Base-by-base conservation (phyloP, 2,329 filamentous ascomycete species). In the Chrysoporthe austroafricana region DNA sequence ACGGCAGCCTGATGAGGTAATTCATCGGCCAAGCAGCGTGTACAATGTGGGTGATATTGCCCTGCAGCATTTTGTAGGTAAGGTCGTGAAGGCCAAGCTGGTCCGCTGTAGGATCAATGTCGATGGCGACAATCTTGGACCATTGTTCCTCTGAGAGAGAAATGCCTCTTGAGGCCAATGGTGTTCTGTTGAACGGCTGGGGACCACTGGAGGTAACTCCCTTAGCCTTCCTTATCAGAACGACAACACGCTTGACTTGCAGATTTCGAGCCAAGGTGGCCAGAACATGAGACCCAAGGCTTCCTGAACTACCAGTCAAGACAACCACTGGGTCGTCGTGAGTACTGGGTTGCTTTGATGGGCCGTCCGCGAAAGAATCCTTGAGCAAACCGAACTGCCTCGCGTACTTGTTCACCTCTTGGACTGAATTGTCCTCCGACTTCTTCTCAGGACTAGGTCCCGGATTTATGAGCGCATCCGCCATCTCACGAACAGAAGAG, bases 11-110 rank as follows among this genome's bases (percentile, higher is more conserved):
- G 26, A 21, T 16, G 16, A 54, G 48, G 13, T 43, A 56, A 16
- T 56, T 26, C 36, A 63, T n/a, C 2, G 62, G 48, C 62, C 62
- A 63, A 9, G 62, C 62, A 4, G 62, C 62, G 34, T 63, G 62
- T 18, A 56, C 7, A 18, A 63, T 43, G n/a, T 63, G 62, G 11
- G 46, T 63, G 62, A 56, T 21, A 8, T 32, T 56, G 36, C 34
- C 26, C 48, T 52, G 43, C 11, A 63, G 18, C 11, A 7, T 26
- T 18, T 26, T 32, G n/a, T 63, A 63, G 18, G 21, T 13, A 14
- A 42, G 16, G 9, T 4, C 2, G 5, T 48, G n/a, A 7, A 63
- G 34, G 13, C 62, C 50, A 2, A 63, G 16, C 16, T 21, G 44
- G 18, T 43, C 9, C 32, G 44, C 26, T 26, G 44, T 14, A 9